Evolutionary conservation across 305 asterid genomes (phyloP).

Genomic region (Fraxinus baroniana): DNA sequence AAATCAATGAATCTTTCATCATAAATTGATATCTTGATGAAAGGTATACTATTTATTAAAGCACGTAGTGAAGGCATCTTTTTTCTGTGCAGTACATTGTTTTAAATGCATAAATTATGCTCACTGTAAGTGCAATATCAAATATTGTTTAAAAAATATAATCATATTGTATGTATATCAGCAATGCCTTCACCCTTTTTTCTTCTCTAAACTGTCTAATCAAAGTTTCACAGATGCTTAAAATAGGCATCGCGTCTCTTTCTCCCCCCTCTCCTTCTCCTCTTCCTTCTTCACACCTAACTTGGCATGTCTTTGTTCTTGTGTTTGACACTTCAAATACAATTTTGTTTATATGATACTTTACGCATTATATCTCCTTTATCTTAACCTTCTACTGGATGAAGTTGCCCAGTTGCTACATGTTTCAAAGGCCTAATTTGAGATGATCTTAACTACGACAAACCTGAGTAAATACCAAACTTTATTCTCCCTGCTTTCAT

Average conservation of each 20-base stretch:
- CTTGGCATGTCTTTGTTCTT: neutral
- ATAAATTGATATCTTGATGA: neutral
- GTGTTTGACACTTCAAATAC: neutral
- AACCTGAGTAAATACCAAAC: neutral
- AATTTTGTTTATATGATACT: neutral
- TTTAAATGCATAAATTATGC: neutral
- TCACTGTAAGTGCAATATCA: neutral
- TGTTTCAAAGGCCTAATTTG: neutral
- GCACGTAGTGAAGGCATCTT: neutral
- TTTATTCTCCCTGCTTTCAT: neutral
- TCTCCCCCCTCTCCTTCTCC: neutral
- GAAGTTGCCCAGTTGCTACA: neutral
- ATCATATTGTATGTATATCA: neutral
- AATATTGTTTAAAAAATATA: neutral
- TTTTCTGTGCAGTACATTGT: neutral
- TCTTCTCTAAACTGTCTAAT: neutral
- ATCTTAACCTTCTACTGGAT: neutral
- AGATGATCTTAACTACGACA: neutral
- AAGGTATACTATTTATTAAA: neutral
- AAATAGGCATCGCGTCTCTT: neutral
- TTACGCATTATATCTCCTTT: neutral
- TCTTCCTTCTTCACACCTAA: neutral
- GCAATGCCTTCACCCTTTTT: neutral
- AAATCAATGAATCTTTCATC: neutral
- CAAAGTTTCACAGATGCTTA: neutral